phyloP scores from a whole-genome alignment of 2,329 filamentous ascomycete genomes.

The Fusarium sp. region DNA sequence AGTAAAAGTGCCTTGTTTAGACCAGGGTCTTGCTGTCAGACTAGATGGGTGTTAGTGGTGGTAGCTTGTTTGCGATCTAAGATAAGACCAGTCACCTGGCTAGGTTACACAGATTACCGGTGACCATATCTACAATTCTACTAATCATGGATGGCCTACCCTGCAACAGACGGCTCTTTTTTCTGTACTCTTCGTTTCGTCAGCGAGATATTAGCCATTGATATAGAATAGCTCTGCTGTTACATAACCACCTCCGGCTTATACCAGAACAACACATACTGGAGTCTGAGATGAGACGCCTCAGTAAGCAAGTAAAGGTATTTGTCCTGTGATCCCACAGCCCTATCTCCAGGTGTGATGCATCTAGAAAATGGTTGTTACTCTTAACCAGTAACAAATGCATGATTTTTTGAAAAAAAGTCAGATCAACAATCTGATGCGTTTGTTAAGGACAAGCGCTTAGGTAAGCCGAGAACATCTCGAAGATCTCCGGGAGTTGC shows the following conservation, averaged over 20 bases:
- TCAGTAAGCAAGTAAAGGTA: neutral
- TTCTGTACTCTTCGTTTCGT: no score
- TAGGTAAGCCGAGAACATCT: slow-evolving; percentile 35
- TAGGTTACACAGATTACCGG: neutral
- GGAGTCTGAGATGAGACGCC: slow-evolving; percentile 1
- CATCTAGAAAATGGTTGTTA: rapidly evolving
- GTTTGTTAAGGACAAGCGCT: slow-evolving; percentile 20
- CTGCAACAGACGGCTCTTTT: no score
- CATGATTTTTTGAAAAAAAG: neutral
- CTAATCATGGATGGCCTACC: no score
- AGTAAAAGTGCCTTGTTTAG: neutral
- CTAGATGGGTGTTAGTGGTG: slow-evolving; percentile 9
- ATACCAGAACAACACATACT: neutral
- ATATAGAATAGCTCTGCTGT: no score
- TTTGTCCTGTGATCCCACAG: neutral
- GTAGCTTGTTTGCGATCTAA: neutral
- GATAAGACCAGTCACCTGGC: neutral
- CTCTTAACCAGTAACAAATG: neutral
- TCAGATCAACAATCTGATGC: slow-evolving; percentile 1
- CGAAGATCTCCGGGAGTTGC: slow-evolving; percentile 39
- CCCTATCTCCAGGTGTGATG: neutral
- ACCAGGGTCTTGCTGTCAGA: slow-evolving; percentile 3
- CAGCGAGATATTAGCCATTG: no score
- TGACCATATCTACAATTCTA: no score
- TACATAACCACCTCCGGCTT: neutral